phyloP scores from a whole-genome alignment of 208 protist species.

The Wallacemonas rigidus region DNA sequence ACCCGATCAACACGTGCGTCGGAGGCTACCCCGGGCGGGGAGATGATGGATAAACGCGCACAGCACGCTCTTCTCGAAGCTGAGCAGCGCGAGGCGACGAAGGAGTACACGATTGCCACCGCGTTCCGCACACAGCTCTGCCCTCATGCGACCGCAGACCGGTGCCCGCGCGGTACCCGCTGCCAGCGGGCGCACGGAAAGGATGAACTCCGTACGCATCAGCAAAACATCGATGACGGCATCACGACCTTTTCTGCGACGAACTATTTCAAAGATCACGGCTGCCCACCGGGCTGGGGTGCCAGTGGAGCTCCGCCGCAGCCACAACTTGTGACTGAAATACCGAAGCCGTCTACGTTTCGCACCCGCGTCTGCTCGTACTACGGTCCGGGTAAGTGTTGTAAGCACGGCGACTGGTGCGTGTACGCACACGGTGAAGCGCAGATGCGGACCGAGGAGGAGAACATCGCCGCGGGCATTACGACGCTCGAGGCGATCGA shows the following conservation, averaged over 20 bases:
- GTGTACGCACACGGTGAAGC: constrained; percentile 16
- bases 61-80: constrained; percentile 10
- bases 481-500: constrained; percentile 11
- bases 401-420: constrained; percentile 18
- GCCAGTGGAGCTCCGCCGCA: neutral
- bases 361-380: constrained; percentile 18
- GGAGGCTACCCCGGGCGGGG: too few relatives aligned
- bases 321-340: constrained; percentile 12
- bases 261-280: constrained; percentile 15
- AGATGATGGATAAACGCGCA: neutral
- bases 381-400: constrained; percentile 17
- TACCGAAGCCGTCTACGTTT: constrained; percentile 11
- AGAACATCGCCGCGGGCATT: constrained; percentile 14
- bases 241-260: constrained; percentile 12
- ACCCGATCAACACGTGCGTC: neutral
- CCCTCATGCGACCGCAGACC: constrained; percentile 1
- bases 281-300: neutral
- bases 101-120: constrained; percentile 19
- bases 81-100: constrained; percentile 12
- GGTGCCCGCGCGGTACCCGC: constrained; percentile 1
- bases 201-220: constrained; percentile 15
- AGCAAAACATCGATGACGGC: constrained; percentile 15
- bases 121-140: constrained; percentile 17
- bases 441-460: constrained; percentile 16
- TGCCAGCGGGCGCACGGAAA: constrained; percentile 8